Evolutionary conservation across 345 rosid genomes (phyloP).

Genomic region (Nasturtium officinale): DNA sequence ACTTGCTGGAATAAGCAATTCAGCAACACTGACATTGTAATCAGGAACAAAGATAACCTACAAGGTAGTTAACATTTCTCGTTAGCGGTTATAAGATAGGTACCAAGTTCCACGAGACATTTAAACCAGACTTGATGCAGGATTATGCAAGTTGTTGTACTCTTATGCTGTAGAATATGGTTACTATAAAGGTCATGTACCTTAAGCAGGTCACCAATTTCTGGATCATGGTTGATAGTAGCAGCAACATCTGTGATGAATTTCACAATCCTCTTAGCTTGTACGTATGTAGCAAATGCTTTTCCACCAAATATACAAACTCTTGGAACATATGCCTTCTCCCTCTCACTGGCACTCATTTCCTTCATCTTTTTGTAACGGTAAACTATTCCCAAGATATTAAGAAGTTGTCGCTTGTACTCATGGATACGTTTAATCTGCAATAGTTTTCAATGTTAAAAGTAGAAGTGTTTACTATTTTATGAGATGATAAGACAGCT

Average conservation of each 20-base stretch:
- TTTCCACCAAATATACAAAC: conserved; percentile 85
- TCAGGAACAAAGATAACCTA: conserved; percentile 81
- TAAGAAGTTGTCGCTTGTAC: conserved; percentile 74
- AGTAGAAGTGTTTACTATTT: not conserved
- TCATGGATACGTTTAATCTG: conserved; percentile 83
- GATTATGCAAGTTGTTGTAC: not conserved
- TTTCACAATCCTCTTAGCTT: conserved; percentile 83
- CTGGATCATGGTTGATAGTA: conserved; percentile 67
- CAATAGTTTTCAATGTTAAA: conserved; percentile 23
- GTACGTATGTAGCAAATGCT: conserved; percentile 79
- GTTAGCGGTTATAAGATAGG: not conserved
- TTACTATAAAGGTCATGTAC: conserved; percentile 40
- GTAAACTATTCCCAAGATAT: conserved; percentile 71
- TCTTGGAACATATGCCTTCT: conserved; percentile 58
- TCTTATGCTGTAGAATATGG: conserved; percentile 1
- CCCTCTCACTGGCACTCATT: conserved; percentile 60
- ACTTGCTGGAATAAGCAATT: conserved; percentile 81
- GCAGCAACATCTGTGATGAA: conserved; percentile 74
- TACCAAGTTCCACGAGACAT: not conserved
- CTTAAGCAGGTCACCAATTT: conserved; percentile 76
- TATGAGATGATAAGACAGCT: too few relatives aligned
- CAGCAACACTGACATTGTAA: conserved; percentile 87
- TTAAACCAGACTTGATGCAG: not conserved
- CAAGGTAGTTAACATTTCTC: conserved; percentile 18
- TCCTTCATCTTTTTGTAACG: conserved; percentile 84